phyloP scores from a whole-genome alignment of 2,329 filamentous ascomycete species.

The Cadophora luteo-olivacea region DNA sequence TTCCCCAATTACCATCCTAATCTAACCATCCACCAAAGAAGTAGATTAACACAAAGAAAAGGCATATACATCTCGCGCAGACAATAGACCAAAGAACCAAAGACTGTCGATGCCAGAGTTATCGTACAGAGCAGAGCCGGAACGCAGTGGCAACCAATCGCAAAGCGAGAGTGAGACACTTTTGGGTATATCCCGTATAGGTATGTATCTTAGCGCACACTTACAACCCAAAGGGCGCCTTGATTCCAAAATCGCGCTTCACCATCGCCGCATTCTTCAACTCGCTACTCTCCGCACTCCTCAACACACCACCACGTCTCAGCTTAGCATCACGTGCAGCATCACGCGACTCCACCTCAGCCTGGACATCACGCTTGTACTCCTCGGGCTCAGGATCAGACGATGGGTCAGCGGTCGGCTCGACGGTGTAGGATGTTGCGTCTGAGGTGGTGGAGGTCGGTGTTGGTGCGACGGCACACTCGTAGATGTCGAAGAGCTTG shows the following conservation, averaged over 20 bases:
- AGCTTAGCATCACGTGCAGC: constrained; percentile 17
- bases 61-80: neutral
- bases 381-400: constrained; percentile 10
- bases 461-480: constrained; percentile 8
- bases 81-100: no score
- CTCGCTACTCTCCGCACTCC: constrained; percentile 19
- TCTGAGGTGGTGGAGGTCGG: constrained; percentile 6
- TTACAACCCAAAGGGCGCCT: constrained; percentile 10
- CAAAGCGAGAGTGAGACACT: neutral
- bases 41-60: neutral
- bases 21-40: constrained; percentile 2
- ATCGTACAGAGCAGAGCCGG: neutral
- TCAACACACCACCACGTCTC: constrained; percentile 18
- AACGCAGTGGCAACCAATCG: neutral
- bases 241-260: constrained; percentile 25
- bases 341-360: neutral
- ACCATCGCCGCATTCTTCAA: constrained; percentile 9
- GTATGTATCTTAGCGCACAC: no score
- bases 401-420: constrained; percentile 19
- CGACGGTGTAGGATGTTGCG: constrained; percentile 2
- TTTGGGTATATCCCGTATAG: no score
- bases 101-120: neutral
- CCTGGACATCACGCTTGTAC: constrained; percentile 14
- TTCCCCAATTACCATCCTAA: neutral
- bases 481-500: constrained; percentile 21